Base-by-base conservation (phyloP, 352 stramenopile species). In the Globisporangium abappressorium region DNA sequence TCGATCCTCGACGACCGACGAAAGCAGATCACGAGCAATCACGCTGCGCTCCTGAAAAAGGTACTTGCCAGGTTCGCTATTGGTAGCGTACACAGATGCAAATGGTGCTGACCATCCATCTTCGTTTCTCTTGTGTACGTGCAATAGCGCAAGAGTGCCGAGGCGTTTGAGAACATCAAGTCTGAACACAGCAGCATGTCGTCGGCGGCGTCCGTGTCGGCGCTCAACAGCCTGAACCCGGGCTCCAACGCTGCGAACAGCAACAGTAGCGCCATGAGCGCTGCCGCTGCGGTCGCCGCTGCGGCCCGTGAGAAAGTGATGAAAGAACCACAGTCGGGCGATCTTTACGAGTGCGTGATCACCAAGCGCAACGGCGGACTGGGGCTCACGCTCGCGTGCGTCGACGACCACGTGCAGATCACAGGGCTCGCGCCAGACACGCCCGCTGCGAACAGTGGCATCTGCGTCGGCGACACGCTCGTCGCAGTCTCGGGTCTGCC, bases 291-390 rank as follows among this genome's bases (percentile, higher is more conserved):
- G 0, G 70, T 72, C 5, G 74, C 76, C 3, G 74, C 78, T 12
- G 74, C 77, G 20, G 80, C 81, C 18, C 79, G 84, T 8, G 84
- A 92, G 60, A 92, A 92, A 73, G 82, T 91, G 30, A 93, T 93
- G 83, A 93, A 93, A 63, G 85, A 93, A 54, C 81, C 85, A 7
- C 85, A 93, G 64, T 91, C 82, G 2, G 84, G 84, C 3, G 85
- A 93, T 64, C 58, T 93, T n/a, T 93, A 93, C 79, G 85, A 93
- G 74, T 93, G 85, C 57, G 83, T 93, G 46, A 93, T 93, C 74
- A 93, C 82, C 51, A 93, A 93, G 63, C 75, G 82, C 9, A 93
- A 93, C 65, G 85, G 85, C 33, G 83, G 85, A 11, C 74, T 93
- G 20, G 85, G 85, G 36, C 70, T 93, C 49, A 93, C 85, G 53